Evolutionary conservation across 495 filamentous ascomycete genomes (phyloP).

Genomic region (Talaromyces adpressus): DNA sequence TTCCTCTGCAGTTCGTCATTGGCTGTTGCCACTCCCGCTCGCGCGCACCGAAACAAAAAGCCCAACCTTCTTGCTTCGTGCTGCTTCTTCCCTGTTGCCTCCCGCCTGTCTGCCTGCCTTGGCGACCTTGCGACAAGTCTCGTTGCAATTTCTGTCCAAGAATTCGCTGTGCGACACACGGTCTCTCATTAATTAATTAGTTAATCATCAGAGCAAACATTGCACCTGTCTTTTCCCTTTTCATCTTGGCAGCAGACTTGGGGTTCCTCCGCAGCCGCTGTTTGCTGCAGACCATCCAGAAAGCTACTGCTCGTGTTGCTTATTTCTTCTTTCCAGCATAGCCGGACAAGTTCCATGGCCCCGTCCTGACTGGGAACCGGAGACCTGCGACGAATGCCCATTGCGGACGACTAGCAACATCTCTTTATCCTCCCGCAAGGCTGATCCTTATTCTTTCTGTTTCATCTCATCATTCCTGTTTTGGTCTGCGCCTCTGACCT

Average conservation of each 20-base stretch:
- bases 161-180: not conserved
- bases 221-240: not conserved
- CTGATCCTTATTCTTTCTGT: constrained; percentile 3
- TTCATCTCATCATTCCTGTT: not conserved
- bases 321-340: not conserved
- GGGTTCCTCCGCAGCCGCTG: not conserved
- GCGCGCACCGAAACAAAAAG: not conserved
- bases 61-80: not conserved
- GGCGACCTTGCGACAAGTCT: not conserved
- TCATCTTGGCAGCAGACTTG: not conserved
- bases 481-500: constrained; percentile 6
- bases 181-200: not conserved
- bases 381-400: not conserved
- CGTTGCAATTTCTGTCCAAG: not conserved
- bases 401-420: not conserved
- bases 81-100: not conserved
- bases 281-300: not conserved
- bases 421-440: constrained; percentile 4
- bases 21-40: not conserved
- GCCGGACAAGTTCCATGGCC: not conserved
- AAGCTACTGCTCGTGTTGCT: not conserved
- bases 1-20: not conserved
- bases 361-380: not conserved
- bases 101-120: not conserved
- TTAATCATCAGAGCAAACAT: not conserved